Evolutionary conservation across 257 asterid species (phyloP), one percentile per base, ranked within the genome.

Genomic region (Pogostemon cablin): DNA sequence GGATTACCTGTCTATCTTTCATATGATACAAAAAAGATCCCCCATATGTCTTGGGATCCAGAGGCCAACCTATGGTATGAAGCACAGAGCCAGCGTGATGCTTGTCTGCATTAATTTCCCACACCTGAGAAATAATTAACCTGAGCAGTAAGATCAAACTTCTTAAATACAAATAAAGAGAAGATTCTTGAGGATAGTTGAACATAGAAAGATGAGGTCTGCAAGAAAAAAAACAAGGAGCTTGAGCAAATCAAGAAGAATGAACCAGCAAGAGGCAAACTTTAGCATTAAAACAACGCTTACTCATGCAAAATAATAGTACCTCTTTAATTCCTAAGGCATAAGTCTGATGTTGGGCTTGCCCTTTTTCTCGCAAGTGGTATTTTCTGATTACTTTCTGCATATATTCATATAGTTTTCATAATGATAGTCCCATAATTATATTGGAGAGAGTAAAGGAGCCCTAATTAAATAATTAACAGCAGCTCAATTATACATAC

Each of bases 291-390:
- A 37, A 75, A 11, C n/a, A 69, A 49, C 71, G 65, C 69, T 68
- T 68, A 34, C 57, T 62, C 41, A 53, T 56, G 47, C 40, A 63
- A 39, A 65, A 65, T 10, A 62, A 64, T 73, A 46, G 32, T 85
- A 93, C 99, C 97, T 93, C 99, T 82, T 93, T 93, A 79, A 93
- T 89, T 67, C 99, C 99, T 79, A 93, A 75, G 77, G 96, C 99
- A 82, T 91, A 93, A 59, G 99, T 93, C 83, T 93, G 99, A 86
- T 93, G 99, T 42, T 91, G 96, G 34, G 91, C 97, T 39, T 86
- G 83, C 67, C 97, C 98, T 77, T 85, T 89, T 82, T 87, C 90
- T 57, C 96, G 86, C 80, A 93, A 80, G 69, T 83, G 83, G 81
- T 81, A 93, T 73, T 93, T 93, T 65, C 61, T 79, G 72, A 93